Percentiles rank a stretch among this genome's conserved stretches.
These are phyloP conservation scores for Saccharomycopsis malanga DNA, from an alignment of 805 yeast genomes.

Conservation along the genomic window DNA sequence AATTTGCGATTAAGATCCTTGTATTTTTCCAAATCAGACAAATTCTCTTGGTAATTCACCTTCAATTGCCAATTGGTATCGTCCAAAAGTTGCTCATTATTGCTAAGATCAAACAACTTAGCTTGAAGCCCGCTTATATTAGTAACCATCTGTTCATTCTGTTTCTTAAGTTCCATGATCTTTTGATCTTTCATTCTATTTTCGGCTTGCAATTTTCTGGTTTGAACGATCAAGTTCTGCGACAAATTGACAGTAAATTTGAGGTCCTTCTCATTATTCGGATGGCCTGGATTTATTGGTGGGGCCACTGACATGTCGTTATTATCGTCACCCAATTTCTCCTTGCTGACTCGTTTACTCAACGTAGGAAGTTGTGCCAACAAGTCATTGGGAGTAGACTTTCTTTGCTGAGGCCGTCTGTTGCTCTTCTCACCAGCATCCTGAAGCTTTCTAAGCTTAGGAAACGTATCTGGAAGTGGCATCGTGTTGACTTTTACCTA, in stretches of 20 bases:
- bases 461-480: conserved; percentile 18
- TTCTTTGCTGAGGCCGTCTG: neutral
- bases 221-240: conserved; percentile 63
- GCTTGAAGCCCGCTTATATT: conserved; percentile 16
- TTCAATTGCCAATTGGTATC: conserved; percentile 65
- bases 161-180: conserved; percentile 12
- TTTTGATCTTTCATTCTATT: conserved; percentile 35
- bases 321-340: conserved; percentile 3
- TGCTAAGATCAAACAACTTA: conserved; percentile 24
- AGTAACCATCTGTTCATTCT: conserved; percentile 12
- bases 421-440: conserved; percentile 7
- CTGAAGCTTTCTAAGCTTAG: conserved; percentile 11
- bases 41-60: conserved; percentile 36
- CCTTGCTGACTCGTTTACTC: conserved; percentile 18
- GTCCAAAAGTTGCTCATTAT: conserved; percentile 41
- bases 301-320: conserved; percentile 7
- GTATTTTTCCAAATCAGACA: conserved; percentile 30
- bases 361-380: conserved; percentile 14
- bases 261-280: conserved; percentile 48
- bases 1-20: conserved; percentile 38
- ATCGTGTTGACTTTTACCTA: no score
- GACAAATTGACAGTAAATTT: conserved; percentile 68
- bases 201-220: conserved; percentile 63
- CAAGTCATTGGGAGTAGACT: conserved; percentile 15
- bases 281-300: conserved; percentile 25